Conservation (phyloP, 805 yeast species). For the Candida nonsorbophila region DNA sequence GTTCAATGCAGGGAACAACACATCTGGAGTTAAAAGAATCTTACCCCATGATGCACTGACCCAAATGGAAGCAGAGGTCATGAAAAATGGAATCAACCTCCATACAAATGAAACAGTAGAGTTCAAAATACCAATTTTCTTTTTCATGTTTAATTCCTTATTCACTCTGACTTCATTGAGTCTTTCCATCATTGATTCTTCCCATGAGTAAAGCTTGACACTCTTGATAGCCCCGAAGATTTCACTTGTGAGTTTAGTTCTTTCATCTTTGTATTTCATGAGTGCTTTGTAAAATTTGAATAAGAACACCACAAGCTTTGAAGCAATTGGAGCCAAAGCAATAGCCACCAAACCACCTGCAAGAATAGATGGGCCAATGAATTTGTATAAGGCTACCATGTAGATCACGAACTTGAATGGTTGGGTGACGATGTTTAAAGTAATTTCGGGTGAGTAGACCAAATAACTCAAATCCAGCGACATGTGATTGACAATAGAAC, state of each 20-base stretch:
- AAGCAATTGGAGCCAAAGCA: constrained; percentile 28
- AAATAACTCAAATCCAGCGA: constrained; percentile 22
- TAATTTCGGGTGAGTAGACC: constrained; percentile 10
- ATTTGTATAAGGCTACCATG: constrained; percentile 25
- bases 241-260: constrained; percentile 33
- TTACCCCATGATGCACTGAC: constrained; percentile 18
- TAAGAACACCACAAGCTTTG: constrained; percentile 14
- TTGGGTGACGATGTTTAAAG: constrained; percentile 16
- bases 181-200: constrained; percentile 30
- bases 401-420: constrained; percentile 21
- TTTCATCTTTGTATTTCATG: constrained; percentile 30
- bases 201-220: constrained; percentile 39
- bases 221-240: constrained; percentile 32
- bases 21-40: constrained; percentile 27
- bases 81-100: constrained; percentile 32
- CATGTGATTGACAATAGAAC: constrained; percentile 28
- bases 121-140: constrained; percentile 25
- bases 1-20: constrained; percentile 35
- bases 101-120: constrained; percentile 29
- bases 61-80: constrained; percentile 28
- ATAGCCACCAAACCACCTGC: constrained; percentile 29
- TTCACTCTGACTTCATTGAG: constrained; percentile 28
- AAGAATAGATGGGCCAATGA: constrained; percentile 29
- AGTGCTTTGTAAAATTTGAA: constrained; percentile 6
- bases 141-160: constrained; percentile 23